Evolutionary conservation across 768 basidiomycete genomes (phyloP).

Genomic region (Chlorophyllum brunneum): DNA sequence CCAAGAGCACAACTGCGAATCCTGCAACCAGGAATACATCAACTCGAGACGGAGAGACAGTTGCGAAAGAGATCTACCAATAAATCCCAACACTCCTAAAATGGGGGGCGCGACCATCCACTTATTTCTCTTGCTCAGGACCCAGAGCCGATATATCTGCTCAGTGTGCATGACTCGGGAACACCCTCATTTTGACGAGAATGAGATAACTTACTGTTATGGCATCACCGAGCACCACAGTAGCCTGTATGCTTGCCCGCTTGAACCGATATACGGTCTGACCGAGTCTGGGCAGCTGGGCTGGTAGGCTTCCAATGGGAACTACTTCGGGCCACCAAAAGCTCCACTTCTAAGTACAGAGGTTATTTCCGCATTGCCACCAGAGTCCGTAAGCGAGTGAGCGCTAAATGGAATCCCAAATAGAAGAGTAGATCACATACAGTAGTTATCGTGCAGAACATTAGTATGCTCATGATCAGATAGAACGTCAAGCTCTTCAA

Average conservation of each 20-base stretch:
- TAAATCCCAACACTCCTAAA: neutral
- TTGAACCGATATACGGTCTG: neutral
- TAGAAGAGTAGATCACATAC: neutral
- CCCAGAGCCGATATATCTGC: slow-evolving; percentile 3
- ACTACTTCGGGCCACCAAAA: slow-evolving; percentile 2
- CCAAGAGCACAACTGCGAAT: neutral
- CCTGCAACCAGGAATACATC: neutral
- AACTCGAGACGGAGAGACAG: neutral
- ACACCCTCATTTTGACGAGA: too few species aligned
- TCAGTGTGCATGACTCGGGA: neutral
- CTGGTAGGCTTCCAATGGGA: neutral
- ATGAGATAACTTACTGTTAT: neutral
- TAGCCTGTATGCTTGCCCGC: neutral
- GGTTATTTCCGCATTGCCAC: too few species aligned
- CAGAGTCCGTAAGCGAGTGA: too few species aligned
- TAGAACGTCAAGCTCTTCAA: slow-evolving; percentile 1
- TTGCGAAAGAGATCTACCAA: neutral
- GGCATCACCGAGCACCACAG: neutral
- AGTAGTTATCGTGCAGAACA: neutral
- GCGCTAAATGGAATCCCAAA: too few species aligned
- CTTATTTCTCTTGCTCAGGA: neutral
- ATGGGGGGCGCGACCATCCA: neutral
- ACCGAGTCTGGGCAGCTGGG: neutral
- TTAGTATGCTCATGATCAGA: neutral
- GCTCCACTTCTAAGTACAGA: slow-evolving; percentile 2